Evolutionary conservation across 2,329 filamentous ascomycete genomes (phyloP), one percentile per base, ranked within the genome.

Genomic region (Xylariomycetidae sp.): DNA sequence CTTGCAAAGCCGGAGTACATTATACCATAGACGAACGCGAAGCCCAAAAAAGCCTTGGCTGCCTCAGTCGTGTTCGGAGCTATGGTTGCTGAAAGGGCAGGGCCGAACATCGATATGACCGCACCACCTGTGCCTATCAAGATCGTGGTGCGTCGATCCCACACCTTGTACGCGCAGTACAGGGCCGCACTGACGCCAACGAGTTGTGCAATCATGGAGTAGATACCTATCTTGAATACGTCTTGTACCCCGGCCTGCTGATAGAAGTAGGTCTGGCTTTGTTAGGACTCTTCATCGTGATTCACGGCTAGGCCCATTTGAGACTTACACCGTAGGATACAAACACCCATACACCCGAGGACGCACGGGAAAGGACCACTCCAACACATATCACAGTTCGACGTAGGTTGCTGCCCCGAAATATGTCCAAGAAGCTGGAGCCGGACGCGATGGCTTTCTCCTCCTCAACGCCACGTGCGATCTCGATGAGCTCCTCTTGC

Each of bases 341-440:
- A 17, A 54, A 42, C 13, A 57, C 45, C 49, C 48, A 53, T 11
- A 51, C 32, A 4, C 54, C 54, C 6, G 51, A 48, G 1, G 50
- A 47, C 11, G 53, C 45, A 15, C 48, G 46, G 3, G 47, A 52
- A 6, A 46, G 26, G 20, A 47, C 41, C 6, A 46, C 34, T 10
- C 36, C 43, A 3, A 49, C 31, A 23, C 42, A 51, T 12, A 51
- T 25, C 9, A 48, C 22, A 6, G 48, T 50, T 15, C 44, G 46
- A 30, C 49, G 49, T 9, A 48, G 29, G 27, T 49, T 42, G 3
- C 44, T 40, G 7, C 49, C 47, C 20, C 31, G 39, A 37, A 52
- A 50, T 14, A 49, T 46, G 32, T 50, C 46, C n/a, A 42, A n/a
- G 5, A 47, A 18, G 19, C 37, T 30, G 13, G 31, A 26, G 5